Conservation (phyloP, 805 yeast genomes). For the Komagataella populi region DNA sequence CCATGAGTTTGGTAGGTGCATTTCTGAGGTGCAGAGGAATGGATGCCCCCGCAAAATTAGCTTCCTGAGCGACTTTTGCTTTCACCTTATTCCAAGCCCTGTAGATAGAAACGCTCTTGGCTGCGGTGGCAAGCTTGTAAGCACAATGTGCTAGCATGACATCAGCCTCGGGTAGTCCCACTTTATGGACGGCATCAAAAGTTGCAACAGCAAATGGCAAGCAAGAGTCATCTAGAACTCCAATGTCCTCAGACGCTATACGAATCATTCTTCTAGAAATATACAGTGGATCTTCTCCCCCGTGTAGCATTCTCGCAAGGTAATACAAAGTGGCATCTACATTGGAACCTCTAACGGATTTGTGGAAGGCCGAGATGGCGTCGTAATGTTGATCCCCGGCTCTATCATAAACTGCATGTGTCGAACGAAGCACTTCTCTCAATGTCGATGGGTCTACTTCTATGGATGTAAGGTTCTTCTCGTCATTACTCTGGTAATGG, state of each 20-base stretch:
- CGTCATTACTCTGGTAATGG: conserved; percentile 13
- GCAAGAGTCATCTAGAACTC: conserved; percentile 70
- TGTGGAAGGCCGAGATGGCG: conserved; percentile 90
- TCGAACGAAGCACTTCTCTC: conserved; percentile 28
- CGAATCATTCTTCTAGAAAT: conserved; percentile 85
- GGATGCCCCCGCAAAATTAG: conserved; percentile 44
- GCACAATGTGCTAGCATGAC: conserved; percentile 84
- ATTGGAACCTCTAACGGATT: conserved; percentile 79
- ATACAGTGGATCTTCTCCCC: conserved; percentile 90
- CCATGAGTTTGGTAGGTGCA: conserved; percentile 90
- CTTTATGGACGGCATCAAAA: conserved; percentile 73
- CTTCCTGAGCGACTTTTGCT: conserved; percentile 38
- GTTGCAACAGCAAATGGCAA: conserved; percentile 81
- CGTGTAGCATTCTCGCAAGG: conserved; percentile 74
- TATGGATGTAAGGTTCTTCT: conserved; percentile 21
- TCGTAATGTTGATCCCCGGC: conserved; percentile 92
- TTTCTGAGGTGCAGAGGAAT: conserved; percentile 80
- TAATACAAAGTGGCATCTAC: conserved; percentile 86
- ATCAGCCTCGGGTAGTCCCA: conserved; percentile 94
- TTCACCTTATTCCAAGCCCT: conserved; percentile 67
- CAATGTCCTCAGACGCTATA: conserved; percentile 92
- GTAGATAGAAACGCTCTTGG: conserved; percentile 78
- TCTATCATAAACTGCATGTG: conserved; percentile 61
- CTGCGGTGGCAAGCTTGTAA: conserved; percentile 75
- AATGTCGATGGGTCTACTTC: conserved; percentile 11